phyloP scores from a whole-genome alignment of 495 filamentous ascomycete genomes.

The Wilcoxina mikolae region DNA sequence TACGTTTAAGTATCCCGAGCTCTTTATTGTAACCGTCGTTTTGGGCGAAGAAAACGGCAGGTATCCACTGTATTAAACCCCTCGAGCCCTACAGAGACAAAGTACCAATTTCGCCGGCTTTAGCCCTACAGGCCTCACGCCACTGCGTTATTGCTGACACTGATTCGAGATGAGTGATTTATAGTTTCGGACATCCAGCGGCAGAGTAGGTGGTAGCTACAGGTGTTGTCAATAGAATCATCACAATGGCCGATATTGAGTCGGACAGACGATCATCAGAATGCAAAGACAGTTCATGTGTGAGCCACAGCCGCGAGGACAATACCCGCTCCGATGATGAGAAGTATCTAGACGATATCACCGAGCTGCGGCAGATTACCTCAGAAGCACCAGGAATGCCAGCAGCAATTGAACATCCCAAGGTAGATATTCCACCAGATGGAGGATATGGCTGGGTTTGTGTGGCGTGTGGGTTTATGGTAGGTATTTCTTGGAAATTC shows the following conservation, averaged over 20 bases:
- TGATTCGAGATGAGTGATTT: not conserved
- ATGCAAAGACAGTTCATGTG: not conserved
- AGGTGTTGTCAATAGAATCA: too few species aligned
- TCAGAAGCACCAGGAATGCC: not conserved
- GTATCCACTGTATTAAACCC: too few species aligned
- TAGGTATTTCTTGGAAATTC: conserved; percentile 12
- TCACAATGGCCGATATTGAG: not conserved
- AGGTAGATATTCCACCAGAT: conserved; percentile 35
- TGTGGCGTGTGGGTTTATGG: conserved; percentile 37
- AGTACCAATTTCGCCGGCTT: too few species aligned
- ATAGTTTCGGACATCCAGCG: not conserved
- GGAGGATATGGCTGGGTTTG: conserved; percentile 50
- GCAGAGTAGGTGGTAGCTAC: too few species aligned
- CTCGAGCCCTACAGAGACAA: too few species aligned
- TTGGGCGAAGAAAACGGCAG: not conserved
- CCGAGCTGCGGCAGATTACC: not conserved
- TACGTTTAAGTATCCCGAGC: not conserved
- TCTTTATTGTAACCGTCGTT: not conserved
- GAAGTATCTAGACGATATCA: not conserved
- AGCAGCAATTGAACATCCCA: not conserved
- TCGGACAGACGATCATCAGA: not conserved
- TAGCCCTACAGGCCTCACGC: too few species aligned
- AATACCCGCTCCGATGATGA: too few species aligned
- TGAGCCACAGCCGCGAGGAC: too few species aligned
- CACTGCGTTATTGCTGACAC: too few species aligned